These are phyloP conservation scores for Flaveria floridana DNA, from an alignment of 140 eudicot genomes.

Conservation along the genomic window DNA sequence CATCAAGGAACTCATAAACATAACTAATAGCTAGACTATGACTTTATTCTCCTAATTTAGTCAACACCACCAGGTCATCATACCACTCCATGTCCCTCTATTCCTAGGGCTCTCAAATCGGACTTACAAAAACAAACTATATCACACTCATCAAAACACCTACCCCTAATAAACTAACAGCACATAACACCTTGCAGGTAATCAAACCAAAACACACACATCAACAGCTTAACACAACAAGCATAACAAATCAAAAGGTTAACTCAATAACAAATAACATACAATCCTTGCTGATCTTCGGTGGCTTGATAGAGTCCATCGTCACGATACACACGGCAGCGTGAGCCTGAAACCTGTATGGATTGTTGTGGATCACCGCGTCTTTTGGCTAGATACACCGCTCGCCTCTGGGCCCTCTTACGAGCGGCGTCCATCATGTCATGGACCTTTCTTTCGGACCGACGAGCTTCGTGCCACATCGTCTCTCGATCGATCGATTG, in stretches of 20 bases:
- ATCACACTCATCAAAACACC: conserved; percentile 7
- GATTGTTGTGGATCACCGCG: conserved; percentile 99
- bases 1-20: too few relatives aligned
- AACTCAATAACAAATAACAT: conserved; percentile 32
- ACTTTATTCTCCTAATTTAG: conserved; percentile 14
- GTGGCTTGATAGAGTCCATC: conserved; percentile 87
- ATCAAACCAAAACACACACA: not conserved
- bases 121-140: not conserved
- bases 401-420: conserved; percentile 92
- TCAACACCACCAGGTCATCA: conserved; percentile 1
- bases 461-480: conserved; percentile 99
- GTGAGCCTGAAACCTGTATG: conserved; percentile 80
- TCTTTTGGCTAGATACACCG: conserved; percentile 85
- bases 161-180: not conserved
- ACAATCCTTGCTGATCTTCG: conserved; percentile 96
- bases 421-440: conserved; percentile 99
- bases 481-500: conserved; percentile 21
- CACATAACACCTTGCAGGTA: not conserved
- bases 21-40: not conserved
- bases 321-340: conserved; percentile 83
- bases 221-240: not conserved
- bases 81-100: conserved; percentile 13
- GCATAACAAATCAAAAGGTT: not conserved
- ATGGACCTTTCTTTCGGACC: conserved; percentile 97
- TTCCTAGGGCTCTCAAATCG: conserved; percentile 10